Evolutionary conservation across 306 rosid species (phyloP), one percentile per base, ranked within the genome.

Genomic region (Vigna angularis): DNA sequence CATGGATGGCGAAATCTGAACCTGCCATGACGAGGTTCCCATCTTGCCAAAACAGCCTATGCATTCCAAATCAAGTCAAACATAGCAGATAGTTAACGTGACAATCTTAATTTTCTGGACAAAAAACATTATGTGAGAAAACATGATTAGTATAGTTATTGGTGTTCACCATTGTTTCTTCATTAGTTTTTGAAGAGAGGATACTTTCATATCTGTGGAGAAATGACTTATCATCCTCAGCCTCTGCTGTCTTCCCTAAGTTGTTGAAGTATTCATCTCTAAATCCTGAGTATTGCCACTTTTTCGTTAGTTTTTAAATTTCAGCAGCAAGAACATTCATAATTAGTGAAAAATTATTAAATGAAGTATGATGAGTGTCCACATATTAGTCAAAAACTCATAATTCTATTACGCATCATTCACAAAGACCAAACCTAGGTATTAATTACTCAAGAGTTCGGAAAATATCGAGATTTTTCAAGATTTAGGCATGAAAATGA

Each of bases 1-100:
- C 92, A 90, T 9, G 95, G 95, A 50, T 90, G 92, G 5, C 81
- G 87, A 32, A 87, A 87, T 78, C 75, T 66, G 72, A 88, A 90
- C 24, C 20, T 50, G 3, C 89, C 88, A 62, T 90, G 90, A 26
- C 82, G 18, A 13, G 90, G 89, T 75, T 90, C 93, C 96, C 96
- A 90, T 73, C 87, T 78, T 14, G 93, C 96, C 74, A 87, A 75
- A 81, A 85, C 81, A 17, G 85, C 91, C 91, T 85, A 63, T 22
- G 42, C 73, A 62, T 38, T 7, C 62, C 12, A 44, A 65, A 63
- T 34, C 1, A 20, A 26, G 16, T 32, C 1, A 48, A 74, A 44
- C 0, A 5, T 20, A 32, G 9, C 40, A 0, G 22, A 50, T 26
- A 26, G 3, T 34, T 49, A 47, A 57, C 3, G 2, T 18, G 12